Evolutionary conservation across 805 yeast species (phyloP).

Genomic region (Metschnikowia aberdeeniae): DNA sequence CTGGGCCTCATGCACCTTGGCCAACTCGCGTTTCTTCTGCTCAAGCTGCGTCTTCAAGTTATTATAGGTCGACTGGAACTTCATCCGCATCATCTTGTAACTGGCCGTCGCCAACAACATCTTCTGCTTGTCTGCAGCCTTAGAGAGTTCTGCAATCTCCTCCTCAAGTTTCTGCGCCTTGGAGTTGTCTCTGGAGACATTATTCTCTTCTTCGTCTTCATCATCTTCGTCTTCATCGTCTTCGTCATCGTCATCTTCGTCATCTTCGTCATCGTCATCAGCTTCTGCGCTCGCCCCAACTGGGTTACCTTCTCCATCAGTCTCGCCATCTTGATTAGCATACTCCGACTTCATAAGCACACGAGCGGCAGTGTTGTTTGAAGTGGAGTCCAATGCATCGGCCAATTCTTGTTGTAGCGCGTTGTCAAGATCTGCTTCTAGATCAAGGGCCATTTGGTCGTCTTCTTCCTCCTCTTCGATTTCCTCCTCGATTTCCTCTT

Average conservation of each 20-base stretch:
- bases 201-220: conserved; percentile 51
- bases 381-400: conserved; percentile 45
- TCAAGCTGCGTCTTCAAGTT: conserved; percentile 80
- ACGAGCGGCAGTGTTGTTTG: conserved; percentile 18
- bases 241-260: conserved; percentile 42
- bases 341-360: conserved; percentile 18
- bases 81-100: conserved; percentile 80
- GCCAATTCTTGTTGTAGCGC: conserved; percentile 56
- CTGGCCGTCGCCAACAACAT: conserved; percentile 67
- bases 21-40: conserved; percentile 43
- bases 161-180: conserved; percentile 73
- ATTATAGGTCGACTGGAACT: conserved; percentile 76
- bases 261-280: conserved; percentile 42
- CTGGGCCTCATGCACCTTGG: conserved; percentile 16
- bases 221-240: conserved; percentile 48
- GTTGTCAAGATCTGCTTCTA: conserved; percentile 32
- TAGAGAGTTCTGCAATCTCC: conserved; percentile 78
- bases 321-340: conserved; percentile 11
- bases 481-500: conserved; percentile 8
- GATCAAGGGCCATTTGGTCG: conserved; percentile 32
- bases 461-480: conserved; percentile 22
- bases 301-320: conserved; percentile 5
- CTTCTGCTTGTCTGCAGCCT: conserved; percentile 70
- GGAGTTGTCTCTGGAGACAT: conserved; percentile 40
- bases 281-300: conserved; percentile 12